Evolutionary conservation across 768 basidiomycete genomes (phyloP).

Genomic region (Trametes elegans): DNA sequence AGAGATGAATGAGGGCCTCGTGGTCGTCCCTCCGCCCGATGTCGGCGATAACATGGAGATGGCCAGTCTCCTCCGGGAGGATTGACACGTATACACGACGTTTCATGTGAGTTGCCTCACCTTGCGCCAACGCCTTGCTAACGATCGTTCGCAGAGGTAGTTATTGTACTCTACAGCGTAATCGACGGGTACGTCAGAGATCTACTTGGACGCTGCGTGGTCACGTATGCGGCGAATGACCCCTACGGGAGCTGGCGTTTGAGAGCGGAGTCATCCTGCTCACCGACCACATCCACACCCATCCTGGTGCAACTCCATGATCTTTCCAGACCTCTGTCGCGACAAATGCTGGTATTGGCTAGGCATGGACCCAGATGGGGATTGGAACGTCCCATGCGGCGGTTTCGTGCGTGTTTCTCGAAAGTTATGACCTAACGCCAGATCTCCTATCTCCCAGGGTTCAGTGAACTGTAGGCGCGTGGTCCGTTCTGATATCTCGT

Average conservation of each 20-base stretch:
- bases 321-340: no score
- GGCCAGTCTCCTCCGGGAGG: slow-evolving; percentile 48
- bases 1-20: slow-evolving; percentile 86
- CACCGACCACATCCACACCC: no score
- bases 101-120: not conserved
- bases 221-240: no score
- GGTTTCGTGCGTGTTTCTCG: not conserved
- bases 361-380: no score
- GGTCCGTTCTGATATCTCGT: not conserved
- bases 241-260: no score
- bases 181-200: no score
- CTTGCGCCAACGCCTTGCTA: not conserved
- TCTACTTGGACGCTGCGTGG: no score
- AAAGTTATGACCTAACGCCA: not conserved
- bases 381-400: not conserved
- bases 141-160: not conserved
- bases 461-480: not conserved
- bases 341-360: no score
- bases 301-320: no score
- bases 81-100: slow-evolving; percentile 18
- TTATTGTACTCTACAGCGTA: not conserved
- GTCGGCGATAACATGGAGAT: slow-evolving; percentile 53
- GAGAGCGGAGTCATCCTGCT: no score
- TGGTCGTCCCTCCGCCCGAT: slow-evolving; percentile 44
- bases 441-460: not conserved